phyloP scores from a whole-genome alignment of 306 rosid genomes.

The Parietaria judaica region DNA sequence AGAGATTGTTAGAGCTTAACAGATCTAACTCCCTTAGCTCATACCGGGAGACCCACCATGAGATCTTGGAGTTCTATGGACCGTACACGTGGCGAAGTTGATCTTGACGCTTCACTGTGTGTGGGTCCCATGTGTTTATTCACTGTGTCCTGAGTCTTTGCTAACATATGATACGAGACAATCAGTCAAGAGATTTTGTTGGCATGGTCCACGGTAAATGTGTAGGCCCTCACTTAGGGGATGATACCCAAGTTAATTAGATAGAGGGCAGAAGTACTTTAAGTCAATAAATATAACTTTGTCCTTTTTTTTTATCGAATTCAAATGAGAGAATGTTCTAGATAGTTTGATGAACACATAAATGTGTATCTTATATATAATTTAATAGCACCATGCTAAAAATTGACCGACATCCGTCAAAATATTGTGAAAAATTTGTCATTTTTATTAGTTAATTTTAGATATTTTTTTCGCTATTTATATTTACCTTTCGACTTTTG shows the following conservation, averaged over 20 bases:
- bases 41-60: neutral
- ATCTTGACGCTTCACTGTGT: neutral
- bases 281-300: too few relatives aligned
- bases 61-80: neutral
- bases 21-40: neutral
- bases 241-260: neutral
- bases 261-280: too few relatives aligned
- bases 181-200: slow-evolving; percentile 18
- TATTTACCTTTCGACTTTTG: too few relatives aligned
- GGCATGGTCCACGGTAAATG: neutral
- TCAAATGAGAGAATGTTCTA: too few relatives aligned
- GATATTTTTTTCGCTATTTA: too few relatives aligned
- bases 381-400: too few relatives aligned
- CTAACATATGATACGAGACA: slow-evolving; percentile 8
- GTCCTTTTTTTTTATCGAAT: too few relatives aligned
- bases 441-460: too few relatives aligned
- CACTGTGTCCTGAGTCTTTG: neutral
- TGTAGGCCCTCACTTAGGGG: slow-evolving; percentile 1
- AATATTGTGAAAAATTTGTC: too few relatives aligned
- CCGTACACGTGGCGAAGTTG: slow-evolving; percentile 22
- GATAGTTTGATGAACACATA: too few relatives aligned
- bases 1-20: neutral
- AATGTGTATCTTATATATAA: too few relatives aligned
- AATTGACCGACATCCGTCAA: too few relatives aligned
- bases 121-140: slow-evolving; percentile 7